These are phyloP conservation scores for Ambrosiella cleistominuta DNA, from an alignment of 2,329 filamentous ascomycete genomes.

Conservation along the genomic window DNA sequence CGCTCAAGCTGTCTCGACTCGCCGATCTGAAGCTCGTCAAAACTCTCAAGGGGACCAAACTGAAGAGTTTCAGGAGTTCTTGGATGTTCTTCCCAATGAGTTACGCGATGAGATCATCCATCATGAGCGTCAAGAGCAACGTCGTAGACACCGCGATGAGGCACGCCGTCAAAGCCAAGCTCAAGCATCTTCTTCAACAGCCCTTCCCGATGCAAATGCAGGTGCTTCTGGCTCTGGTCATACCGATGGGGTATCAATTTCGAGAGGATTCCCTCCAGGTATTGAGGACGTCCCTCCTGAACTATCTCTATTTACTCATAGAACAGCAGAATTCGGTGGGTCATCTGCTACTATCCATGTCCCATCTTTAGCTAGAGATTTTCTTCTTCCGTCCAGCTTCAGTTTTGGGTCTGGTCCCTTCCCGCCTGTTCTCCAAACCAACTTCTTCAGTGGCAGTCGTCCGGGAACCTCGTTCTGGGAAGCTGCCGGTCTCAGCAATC, in stretches of 20 bases:
- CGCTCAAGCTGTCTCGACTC: constrained; percentile 69
- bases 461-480: too few species aligned
- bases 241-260: neutral
- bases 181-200: constrained; percentile 16
- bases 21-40: constrained; percentile 58
- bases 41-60: constrained; percentile 55
- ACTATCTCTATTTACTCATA: too few species aligned
- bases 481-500: too few species aligned
- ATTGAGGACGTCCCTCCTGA: too few species aligned
- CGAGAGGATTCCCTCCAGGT: too few species aligned
- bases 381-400: too few species aligned
- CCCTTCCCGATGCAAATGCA: constrained; percentile 18
- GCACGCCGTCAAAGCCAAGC: constrained; percentile 28
- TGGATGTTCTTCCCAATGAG: constrained; percentile 80
- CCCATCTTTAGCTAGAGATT: too few species aligned
- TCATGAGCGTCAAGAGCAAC: constrained; percentile 75
- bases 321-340: too few species aligned
- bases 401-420: too few species aligned
- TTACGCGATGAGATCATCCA: constrained; percentile 80
- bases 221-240: constrained; percentile 21
- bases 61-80: constrained; percentile 81
- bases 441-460: too few species aligned
- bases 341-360: too few species aligned
- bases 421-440: too few species aligned
- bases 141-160: constrained; percentile 71